Evolutionary conservation across 805 yeast species (phyloP).

Genomic region (Suhomyces sp.): DNA sequence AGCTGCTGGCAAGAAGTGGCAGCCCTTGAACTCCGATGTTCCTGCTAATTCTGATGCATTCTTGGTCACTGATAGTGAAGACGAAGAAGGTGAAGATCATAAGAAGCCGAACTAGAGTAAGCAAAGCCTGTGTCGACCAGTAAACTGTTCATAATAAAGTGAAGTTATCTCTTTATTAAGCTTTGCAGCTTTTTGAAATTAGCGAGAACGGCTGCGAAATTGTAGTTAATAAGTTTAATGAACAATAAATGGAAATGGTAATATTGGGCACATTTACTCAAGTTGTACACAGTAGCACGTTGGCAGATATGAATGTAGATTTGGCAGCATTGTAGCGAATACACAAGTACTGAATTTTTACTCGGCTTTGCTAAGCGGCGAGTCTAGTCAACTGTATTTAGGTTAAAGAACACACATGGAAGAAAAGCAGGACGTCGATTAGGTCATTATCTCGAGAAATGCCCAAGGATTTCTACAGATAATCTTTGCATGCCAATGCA

Average conservation of each 20-base stretch:
- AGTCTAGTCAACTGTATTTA: too few species aligned
- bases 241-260: background rate
- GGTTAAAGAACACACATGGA: too few species aligned
- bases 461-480: too few species aligned
- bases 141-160: background rate
- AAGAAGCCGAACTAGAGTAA: background rate
- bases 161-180: background rate
- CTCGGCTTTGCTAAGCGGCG: too few species aligned
- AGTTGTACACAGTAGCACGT: background rate
- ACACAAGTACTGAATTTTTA: too few species aligned
- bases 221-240: background rate
- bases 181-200: background rate
- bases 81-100: slow-evolving; percentile 27
- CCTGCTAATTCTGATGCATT: slow-evolving; percentile 44
- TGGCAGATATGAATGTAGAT: too few species aligned
- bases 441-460: too few species aligned
- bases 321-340: too few species aligned
- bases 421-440: too few species aligned
- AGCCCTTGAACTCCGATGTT: slow-evolving; percentile 35
- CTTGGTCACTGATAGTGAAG: slow-evolving; percentile 43
- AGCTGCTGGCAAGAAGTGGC: slow-evolving; percentile 28
- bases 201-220: background rate
- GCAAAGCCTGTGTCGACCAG: background rate
- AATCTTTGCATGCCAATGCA: too few species aligned
- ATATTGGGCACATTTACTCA: background rate